phyloP scores from a whole-genome alignment of 2,329 filamentous ascomycete genomes.

The Scortechinia acanthostroma region DNA sequence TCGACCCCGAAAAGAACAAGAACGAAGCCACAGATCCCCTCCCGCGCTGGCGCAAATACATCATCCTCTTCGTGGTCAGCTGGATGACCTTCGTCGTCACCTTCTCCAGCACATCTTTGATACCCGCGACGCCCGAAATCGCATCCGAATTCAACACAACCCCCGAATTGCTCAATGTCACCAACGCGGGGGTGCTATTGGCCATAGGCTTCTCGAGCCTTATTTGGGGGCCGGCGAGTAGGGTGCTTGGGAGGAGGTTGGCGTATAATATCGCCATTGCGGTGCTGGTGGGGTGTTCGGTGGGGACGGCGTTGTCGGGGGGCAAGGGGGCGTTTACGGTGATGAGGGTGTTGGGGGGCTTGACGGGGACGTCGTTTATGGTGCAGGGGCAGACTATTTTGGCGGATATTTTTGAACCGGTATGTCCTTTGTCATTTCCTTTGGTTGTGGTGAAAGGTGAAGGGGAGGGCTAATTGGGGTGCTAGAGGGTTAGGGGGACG shows the following conservation, averaged over 20 bases:
- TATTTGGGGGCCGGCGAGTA: conserved; percentile 20
- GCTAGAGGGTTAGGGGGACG: conserved; percentile 18
- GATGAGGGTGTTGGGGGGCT: conserved; percentile 20
- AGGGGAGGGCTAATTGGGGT: neutral
- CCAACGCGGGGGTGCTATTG: conserved; percentile 23
- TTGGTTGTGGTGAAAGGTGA: neutral
- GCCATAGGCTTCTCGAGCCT: conserved; percentile 26
- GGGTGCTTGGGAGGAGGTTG: conserved; percentile 16
- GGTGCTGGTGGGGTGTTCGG: conserved; percentile 18
- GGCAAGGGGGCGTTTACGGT: conserved; percentile 22
- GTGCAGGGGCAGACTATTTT: conserved; percentile 25
- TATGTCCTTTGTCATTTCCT: conserved; percentile 6
- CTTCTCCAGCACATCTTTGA: conserved; percentile 29
- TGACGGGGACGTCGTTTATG: conserved; percentile 27
- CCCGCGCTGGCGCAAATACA: conserved; percentile 24
- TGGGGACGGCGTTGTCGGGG: conserved; percentile 17
- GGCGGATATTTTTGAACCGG: conserved; percentile 26
- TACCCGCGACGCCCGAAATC: conserved; percentile 28
- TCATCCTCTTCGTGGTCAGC: conserved; percentile 28
- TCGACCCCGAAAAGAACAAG: neutral
- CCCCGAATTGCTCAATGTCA: conserved; percentile 20
- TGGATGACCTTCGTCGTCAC: conserved; percentile 29
- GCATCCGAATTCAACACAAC: conserved; percentile 23
- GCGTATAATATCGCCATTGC: conserved; percentile 22
- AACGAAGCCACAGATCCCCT: conserved; percentile 1